Percentiles rank a stretch among this genome's conserved stretches.
These are phyloP conservation scores for Hemisphaericaspora nanyangensis DNA, from an alignment of 805 yeast species.

Conservation along the genomic window DNA sequence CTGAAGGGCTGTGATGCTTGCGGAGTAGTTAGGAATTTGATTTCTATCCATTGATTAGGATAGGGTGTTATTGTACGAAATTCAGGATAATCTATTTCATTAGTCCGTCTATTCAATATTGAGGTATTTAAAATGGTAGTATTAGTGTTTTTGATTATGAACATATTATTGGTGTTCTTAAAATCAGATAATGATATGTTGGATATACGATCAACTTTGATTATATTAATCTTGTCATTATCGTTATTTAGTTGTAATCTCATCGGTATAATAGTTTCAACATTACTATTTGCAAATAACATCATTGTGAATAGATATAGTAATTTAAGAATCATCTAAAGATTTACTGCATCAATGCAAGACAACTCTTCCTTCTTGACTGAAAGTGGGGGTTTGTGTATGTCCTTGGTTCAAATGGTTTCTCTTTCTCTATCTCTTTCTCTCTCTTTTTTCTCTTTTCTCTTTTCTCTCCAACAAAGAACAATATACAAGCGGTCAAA, in stretches of 20 bases:
- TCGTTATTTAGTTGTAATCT: not conserved
- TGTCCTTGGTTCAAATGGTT: no score
- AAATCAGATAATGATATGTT: not conserved
- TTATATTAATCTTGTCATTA: not conserved
- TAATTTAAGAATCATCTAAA: not conserved
- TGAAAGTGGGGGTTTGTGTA: not conserved
- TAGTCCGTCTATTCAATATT: not conserved
- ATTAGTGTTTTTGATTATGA: not conserved
- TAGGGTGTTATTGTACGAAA: not conserved
- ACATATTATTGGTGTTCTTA: constrained; percentile 1
- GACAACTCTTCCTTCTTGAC: no score
- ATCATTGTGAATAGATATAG: not conserved
- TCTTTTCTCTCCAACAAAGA: no score
- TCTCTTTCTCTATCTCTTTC: no score
- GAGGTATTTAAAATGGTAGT: constrained; percentile 1
- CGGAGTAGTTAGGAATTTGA: not conserved
- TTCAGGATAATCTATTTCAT: no score
- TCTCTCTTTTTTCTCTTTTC: no score
- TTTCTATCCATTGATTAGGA: constrained; percentile 1
- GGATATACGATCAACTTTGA: not conserved
- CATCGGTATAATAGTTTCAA: not conserved
- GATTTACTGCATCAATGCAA: not conserved
- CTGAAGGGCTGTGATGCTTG: not conserved
- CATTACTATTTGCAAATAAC: not conserved
- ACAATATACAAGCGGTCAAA: no score